Evolutionary conservation across 805 yeast genomes (phyloP), one percentile per base, ranked within the genome.

Genomic region (Tetrapisispora iriomotensis): DNA sequence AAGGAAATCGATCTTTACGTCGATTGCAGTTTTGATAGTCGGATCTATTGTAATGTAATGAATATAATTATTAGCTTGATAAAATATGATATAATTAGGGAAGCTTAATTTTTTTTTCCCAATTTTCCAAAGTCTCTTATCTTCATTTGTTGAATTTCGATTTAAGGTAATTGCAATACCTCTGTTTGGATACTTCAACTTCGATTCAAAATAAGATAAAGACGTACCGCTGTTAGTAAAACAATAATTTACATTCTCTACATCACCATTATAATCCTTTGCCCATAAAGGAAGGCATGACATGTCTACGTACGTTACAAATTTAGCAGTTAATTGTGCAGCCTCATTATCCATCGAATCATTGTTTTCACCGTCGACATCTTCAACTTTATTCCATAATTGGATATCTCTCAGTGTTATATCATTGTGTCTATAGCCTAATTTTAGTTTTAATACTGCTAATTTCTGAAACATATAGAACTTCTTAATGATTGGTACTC

Each of bases 211-310:
- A 44, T 51, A 58, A 4, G 56, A 44, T 39, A 42, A 24, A 7
- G 61, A 47, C 9, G 58, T 55, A 4, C 46, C 34, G 34, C 60
- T 56, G 4, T 42, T 35, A 2, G 59, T 57, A 35, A 40, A 51
- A 40, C 61, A 57, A 10, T 38, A 20, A 14, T 15, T 15, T 12
- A 8, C 6, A 24, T 23, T 23, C 6, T 33, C 28, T 14, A 12
- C 3, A 10, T 15, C 23, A 24, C 32, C 29, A 42, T 39, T 9
- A 15, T 18, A 8, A 15, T 24, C 14, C 28, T 43, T 3, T 36
- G 31, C 17, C 63, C 63, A 58, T n/a, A 54, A 21, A 1, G 63
- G 63, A 26, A 57, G 29, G 29, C 43, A 50, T 6, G 35, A 20
- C 12, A 53, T 12, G 34, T 48, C 51, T 8, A 57, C 48, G 29